phyloP scores from a whole-genome alignment of 2,329 filamentous ascomycete genomes.

The Penicillium capsulatum region DNA sequence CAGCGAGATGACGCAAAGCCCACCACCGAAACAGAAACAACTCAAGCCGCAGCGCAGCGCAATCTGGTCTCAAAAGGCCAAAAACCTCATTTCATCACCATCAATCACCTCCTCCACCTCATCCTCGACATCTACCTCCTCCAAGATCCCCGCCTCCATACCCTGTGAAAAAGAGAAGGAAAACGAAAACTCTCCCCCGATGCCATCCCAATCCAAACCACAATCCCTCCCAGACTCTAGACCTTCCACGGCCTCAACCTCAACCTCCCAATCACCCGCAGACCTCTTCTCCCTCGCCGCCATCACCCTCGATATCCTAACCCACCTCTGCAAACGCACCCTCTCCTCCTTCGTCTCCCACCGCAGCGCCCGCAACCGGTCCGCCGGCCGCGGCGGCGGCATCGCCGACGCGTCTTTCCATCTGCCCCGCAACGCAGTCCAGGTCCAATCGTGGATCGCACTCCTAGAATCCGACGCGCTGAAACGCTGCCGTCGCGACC shows the following conservation, averaged over 20 bases:
- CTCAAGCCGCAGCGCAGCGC: slow-evolving; percentile 13
- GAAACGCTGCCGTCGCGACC: slow-evolving; percentile 30
- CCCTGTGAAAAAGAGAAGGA: no score
- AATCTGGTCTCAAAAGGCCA: slow-evolving; percentile 25
- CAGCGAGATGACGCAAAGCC: background rate
- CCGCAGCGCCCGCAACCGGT: slow-evolving; percentile 51
- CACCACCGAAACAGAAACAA: background rate
- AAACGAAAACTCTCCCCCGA: no score
- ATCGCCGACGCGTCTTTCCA: slow-evolving; percentile 57
- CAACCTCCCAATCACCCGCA: slow-evolving; percentile 24
- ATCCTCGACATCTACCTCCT: slow-evolving; percentile 12
- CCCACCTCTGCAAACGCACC: slow-evolving; percentile 55
- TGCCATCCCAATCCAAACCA: no score
- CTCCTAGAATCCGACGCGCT: slow-evolving; percentile 47
- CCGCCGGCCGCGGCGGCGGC: slow-evolving; percentile 45
- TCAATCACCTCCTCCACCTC: slow-evolving; percentile 33
- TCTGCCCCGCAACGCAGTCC: slow-evolving; percentile 47
- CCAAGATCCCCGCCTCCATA: slow-evolving; percentile 9
- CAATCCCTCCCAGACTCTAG: slow-evolving; percentile 15
- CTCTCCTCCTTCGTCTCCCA: slow-evolving; percentile 54
- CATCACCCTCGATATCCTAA: slow-evolving; percentile 56
- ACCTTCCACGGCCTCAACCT: slow-evolving; percentile 1
- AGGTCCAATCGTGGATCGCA: slow-evolving; percentile 55
- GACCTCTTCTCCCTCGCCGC: slow-evolving; percentile 60
- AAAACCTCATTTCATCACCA: slow-evolving; percentile 27